A percentile compares a stretch with the other conserved stretches of the same genome.
These are phyloP conservation scores for Starmerella roubikii DNA, from an alignment of 805 yeast species.

Conservation along the genomic window DNA sequence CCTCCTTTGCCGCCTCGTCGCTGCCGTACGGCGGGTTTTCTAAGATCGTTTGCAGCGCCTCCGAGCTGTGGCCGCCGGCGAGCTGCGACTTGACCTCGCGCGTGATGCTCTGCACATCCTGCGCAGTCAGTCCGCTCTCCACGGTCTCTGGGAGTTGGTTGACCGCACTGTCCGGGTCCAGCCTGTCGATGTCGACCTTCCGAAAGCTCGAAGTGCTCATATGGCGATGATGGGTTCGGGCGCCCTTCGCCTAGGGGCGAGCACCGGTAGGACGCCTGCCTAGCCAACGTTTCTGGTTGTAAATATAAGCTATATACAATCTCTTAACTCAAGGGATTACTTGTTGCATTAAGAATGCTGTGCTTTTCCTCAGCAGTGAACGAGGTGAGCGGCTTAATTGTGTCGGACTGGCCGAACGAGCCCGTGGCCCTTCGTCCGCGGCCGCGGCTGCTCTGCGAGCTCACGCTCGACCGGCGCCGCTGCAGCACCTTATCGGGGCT, in stretches of 20 bases:
- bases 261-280: no score
- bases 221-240: no score
- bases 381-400: conserved; percentile 8
- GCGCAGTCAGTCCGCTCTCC: conserved; percentile 38
- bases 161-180: conserved; percentile 63
- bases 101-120: conserved; percentile 42
- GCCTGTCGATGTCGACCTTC: conserved; percentile 85
- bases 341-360: conserved; percentile 2
- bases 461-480: conserved; percentile 14
- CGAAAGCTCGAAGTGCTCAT: conserved; percentile 28
- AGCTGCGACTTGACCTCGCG: conserved; percentile 47
- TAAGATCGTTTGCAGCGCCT: conserved; percentile 52
- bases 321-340: conserved; percentile 8
- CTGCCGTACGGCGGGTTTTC: conserved; percentile 76
- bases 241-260: no score
- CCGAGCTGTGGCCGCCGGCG: conserved; percentile 56
- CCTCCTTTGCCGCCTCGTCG: conserved; percentile 39
- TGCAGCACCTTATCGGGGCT: conserved; percentile 8
- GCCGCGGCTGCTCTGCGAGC: not conserved
- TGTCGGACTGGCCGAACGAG: conserved; percentile 9
- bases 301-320: no score
- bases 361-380: conserved; percentile 8
- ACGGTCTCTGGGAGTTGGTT: conserved; percentile 49
- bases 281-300: no score
- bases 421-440: conserved; percentile 15